Conservation (phyloP, 305 asterid species). For the Fraxinus xanthoxyloides region DNA sequence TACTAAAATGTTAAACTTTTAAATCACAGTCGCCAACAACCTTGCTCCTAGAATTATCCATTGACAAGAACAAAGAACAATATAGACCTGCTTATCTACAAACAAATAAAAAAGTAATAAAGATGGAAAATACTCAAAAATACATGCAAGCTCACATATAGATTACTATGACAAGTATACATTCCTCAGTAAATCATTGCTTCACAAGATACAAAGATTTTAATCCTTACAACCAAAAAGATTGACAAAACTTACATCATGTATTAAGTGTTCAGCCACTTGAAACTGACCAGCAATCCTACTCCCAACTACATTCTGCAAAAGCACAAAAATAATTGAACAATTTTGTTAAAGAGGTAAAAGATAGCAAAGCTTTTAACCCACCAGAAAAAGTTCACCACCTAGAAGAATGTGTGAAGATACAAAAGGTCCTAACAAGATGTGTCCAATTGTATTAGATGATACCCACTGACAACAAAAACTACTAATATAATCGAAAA, state of each 20-base stretch:
- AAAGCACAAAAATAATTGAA: constrained; percentile 14
- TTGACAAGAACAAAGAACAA: neutral
- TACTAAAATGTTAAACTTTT: neutral
- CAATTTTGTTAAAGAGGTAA: constrained; percentile 2
- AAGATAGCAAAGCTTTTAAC: constrained; percentile 5
- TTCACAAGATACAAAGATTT: constrained; percentile 9
- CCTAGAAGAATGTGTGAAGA: neutral
- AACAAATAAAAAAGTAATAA: neutral
- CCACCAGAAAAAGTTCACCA: neutral
- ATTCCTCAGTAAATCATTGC: neutral
- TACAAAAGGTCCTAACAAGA: neutral
- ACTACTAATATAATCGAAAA: neutral
- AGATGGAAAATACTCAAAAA: constrained; percentile 16
- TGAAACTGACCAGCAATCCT: constrained; percentile 87
- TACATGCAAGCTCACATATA: constrained; percentile 2
- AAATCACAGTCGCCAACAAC: neutral
- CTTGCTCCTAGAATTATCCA: neutral
- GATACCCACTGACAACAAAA: neutral
- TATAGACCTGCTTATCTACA: neutral
- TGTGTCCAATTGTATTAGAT: neutral
- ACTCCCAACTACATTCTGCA: constrained; percentile 78
- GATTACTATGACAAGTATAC: neutral
- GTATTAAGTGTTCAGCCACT: constrained; percentile 75
- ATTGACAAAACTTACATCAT: constrained; percentile 60
- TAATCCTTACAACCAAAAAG: constrained; percentile 12